These are phyloP conservation scores for Tanacetum coccineum DNA, from an alignment of 129 eudicot genomes.

Conservation along the genomic window DNA sequence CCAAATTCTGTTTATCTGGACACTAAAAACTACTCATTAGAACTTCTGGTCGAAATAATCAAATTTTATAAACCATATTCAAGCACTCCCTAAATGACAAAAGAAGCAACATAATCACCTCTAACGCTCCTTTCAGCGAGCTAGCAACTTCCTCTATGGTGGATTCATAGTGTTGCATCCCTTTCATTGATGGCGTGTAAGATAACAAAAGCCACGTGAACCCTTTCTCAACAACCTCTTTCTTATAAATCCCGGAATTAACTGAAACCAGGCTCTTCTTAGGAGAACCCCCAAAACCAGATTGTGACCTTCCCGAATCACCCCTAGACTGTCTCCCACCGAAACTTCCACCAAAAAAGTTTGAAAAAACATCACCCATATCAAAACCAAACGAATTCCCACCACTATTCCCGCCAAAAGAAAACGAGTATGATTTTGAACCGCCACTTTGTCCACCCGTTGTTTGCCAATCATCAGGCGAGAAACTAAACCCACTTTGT, in stretches of 20 bases:
- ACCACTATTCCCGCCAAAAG: slow-evolving; percentile 83
- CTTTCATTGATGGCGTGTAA: slow-evolving; percentile 44
- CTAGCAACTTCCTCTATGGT: slow-evolving; percentile 51
- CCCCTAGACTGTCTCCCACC: slow-evolving; percentile 66
- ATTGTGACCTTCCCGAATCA: slow-evolving; percentile 50
- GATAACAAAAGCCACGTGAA: slow-evolving; percentile 71
- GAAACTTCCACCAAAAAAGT: slow-evolving; percentile 82
- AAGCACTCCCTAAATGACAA: not conserved
- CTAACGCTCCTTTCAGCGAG: slow-evolving; percentile 76
- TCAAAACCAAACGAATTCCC: slow-evolving; percentile 64
- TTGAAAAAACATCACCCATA: slow-evolving; percentile 72
- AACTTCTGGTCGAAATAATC: not conserved
- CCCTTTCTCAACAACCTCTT: slow-evolving; percentile 69
- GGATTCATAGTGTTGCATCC: slow-evolving; percentile 51
- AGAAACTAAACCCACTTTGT: slow-evolving; percentile 61
- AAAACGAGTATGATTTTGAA: slow-evolving; percentile 75
- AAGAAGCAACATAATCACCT: slow-evolving; percentile 38
- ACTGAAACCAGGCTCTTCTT: slow-evolving; percentile 44
- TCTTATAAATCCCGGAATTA: slow-evolving; percentile 52
- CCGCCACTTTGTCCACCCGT: slow-evolving; percentile 77
- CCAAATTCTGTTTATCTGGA: too few relatives aligned
- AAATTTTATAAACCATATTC: not conserved
- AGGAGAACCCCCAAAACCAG: slow-evolving; percentile 35
- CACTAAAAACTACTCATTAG: too few relatives aligned
- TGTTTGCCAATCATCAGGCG: slow-evolving; percentile 77